These are phyloP conservation scores for Neofusicoccum sp. DNA, from an alignment of 2,329 filamentous ascomycete species.

Conservation along the genomic window DNA sequence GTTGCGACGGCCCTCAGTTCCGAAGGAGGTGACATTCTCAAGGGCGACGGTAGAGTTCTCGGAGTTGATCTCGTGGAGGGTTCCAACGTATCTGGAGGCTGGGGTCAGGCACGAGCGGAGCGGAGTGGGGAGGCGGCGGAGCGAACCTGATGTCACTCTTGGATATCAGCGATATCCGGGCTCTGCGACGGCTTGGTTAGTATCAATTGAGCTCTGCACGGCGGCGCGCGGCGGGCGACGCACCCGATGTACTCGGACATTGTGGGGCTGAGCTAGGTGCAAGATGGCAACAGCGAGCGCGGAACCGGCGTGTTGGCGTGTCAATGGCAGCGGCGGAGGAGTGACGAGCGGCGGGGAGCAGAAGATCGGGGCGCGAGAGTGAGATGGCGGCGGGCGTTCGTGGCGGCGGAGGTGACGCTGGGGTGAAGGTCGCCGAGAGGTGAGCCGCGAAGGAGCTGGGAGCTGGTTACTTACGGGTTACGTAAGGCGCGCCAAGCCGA, in stretches of 20 bases:
- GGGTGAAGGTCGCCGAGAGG: conserved; percentile 11
- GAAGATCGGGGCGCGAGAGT: background rate
- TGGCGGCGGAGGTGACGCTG: conserved; percentile 10
- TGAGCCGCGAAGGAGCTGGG: conserved; percentile 12
- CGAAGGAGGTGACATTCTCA: conserved; percentile 91
- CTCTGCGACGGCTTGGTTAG: conserved; percentile 54
- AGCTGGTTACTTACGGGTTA: background rate
- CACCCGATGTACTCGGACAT: conserved; percentile 65
- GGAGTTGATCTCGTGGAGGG: conserved; percentile 96
- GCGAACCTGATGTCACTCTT: conserved; percentile 94
- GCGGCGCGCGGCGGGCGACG: conserved; percentile 34
- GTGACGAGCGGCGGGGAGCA: conserved; percentile 15
- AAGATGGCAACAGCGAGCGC: background rate
- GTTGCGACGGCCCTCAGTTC: conserved; percentile 84
- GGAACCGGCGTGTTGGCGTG: conserved; percentile 14
- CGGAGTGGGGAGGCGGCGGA: conserved; percentile 6
- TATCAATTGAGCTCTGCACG: conserved; percentile 31
- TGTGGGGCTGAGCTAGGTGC: conserved; percentile 23
- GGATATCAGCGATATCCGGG: conserved; percentile 93
- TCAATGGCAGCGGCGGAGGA: conserved; percentile 27
- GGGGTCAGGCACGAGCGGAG: conserved; percentile 4
- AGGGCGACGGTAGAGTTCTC: conserved; percentile 95
- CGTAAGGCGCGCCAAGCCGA: conserved; percentile 10
- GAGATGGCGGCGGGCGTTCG: background rate
- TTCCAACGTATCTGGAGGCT: conserved; percentile 78